Percentiles rank a stretch among this genome's conserved stretches.
Conservation (phyloP, 192 early-diverging fungal species). For the Phycomyces blakesleeanus region DNA sequence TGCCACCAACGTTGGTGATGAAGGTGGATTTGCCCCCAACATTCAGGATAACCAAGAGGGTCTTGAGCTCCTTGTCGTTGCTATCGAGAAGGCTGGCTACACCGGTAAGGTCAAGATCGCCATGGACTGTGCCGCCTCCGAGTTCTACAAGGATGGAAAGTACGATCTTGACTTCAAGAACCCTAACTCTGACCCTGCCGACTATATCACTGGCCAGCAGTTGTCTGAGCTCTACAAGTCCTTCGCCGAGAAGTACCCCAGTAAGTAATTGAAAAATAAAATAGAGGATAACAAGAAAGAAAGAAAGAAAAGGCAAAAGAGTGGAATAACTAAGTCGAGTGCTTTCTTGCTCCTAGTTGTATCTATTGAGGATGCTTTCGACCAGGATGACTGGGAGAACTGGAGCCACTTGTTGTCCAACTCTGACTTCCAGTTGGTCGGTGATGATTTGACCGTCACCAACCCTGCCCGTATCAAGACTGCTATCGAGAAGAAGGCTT, state of each 20-base stretch:
- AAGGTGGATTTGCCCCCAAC: constrained; percentile 99
- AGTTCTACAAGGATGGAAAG: constrained; percentile 96
- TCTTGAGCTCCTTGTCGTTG: constrained; percentile 83
- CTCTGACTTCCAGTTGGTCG: constrained; percentile 51
- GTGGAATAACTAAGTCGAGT: too few species aligned
- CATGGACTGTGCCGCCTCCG: constrained; percentile 97
- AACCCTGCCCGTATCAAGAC: constrained; percentile 90
- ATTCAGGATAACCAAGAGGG: constrained; percentile 96
- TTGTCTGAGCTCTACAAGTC: constrained; percentile 82
- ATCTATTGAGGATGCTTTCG: constrained; percentile 98
- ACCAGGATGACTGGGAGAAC: constrained; percentile 97
- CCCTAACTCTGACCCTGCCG: constrained; percentile 70
- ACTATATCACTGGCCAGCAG: constrained; percentile 70
- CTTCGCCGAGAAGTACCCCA: constrained; percentile 81
- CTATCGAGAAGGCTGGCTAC: constrained; percentile 94
- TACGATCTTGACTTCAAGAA: constrained; percentile 99
- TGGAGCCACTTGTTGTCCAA: constrained; percentile 73
- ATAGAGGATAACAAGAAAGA: too few species aligned
- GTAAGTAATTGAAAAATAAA: constrained; percentile 19
- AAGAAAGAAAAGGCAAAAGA: too few species aligned
- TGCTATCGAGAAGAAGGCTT: constrained; percentile 91
- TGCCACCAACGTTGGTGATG: constrained; percentile 98
- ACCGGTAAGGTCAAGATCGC: constrained; percentile 94
- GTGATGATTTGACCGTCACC: constrained; percentile 97
- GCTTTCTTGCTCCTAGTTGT: constrained; percentile 47